These are phyloP conservation scores for Phlyctochytrium arcticum DNA, from an alignment of 192 early-diverging fungal genomes.

Conservation along the genomic window DNA sequence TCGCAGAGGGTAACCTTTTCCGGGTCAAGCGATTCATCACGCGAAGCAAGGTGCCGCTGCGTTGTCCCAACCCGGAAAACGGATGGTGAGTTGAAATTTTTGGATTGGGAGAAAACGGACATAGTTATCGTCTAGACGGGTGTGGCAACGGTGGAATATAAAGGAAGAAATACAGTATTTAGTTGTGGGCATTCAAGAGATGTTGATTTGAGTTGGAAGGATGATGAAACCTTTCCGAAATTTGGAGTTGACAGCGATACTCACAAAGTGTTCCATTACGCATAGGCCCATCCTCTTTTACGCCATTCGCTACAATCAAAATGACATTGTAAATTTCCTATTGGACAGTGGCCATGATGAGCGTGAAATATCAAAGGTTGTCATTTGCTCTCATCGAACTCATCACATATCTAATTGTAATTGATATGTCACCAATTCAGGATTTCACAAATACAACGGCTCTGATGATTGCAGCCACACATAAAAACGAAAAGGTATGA, in stretches of 20 bases:
- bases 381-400: neutral
- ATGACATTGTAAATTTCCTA: conserved; percentile 40
- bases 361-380: conserved; percentile 8
- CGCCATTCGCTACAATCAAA: conserved; percentile 45
- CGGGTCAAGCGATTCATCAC: conserved; percentile 24
- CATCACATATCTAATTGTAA: neutral
- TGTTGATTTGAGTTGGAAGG: too few relatives aligned
- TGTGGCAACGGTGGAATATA: too few relatives aligned
- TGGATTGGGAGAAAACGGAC: too few relatives aligned
- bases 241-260: too few relatives aligned
- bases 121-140: too few relatives aligned
- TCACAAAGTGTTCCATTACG: neutral
- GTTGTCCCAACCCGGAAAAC: conserved; percentile 39
- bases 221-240: too few relatives aligned
- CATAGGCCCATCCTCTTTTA: conserved; percentile 49
- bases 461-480: conserved; percentile 37
- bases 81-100: conserved; percentile 45
- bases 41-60: conserved; percentile 31
- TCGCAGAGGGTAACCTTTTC: conserved; percentile 37
- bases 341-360: conserved; percentile 39
- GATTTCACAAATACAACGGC: conserved; percentile 48
- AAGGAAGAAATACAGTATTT: too few relatives aligned
- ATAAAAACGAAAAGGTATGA: conserved; percentile 42
- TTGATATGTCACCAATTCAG: conserved; percentile 7
- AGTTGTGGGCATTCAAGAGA: too few relatives aligned